Percentiles rank a stretch among this genome's conserved stretches.
These are phyloP conservation scores for Aspergillus novofumigatus DNA, from an alignment of 2,329 filamentous ascomycete species.

Conservation along the genomic window DNA sequence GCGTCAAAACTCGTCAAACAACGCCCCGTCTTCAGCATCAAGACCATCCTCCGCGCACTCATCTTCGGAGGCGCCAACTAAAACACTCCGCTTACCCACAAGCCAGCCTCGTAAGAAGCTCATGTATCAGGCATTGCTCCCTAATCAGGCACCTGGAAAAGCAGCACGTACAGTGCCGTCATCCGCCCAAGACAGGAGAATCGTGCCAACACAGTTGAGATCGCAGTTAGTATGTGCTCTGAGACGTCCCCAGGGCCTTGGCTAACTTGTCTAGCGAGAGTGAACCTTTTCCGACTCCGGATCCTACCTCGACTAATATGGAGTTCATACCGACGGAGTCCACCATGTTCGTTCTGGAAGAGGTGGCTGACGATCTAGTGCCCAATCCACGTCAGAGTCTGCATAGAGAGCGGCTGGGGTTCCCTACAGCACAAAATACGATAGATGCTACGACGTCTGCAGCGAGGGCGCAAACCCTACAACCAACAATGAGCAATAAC, in stretches of 20 bases:
- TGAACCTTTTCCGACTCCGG: neutral
- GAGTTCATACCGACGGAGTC: slow-evolving; percentile 27
- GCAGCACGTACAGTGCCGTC: slow-evolving; percentile 5
- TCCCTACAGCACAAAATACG: neutral
- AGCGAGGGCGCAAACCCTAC: neutral
- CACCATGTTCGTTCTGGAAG: slow-evolving; percentile 26
- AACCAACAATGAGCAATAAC: neutral
- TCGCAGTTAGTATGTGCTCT: slow-evolving; percentile 29
- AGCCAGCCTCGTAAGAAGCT: slow-evolving; percentile 41
- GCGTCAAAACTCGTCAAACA: neutral
- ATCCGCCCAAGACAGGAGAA: neutral
- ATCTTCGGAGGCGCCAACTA: slow-evolving; percentile 13
- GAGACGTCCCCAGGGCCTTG: neutral
- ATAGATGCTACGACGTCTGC: neutral
- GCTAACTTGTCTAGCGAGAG: slow-evolving; percentile 12
- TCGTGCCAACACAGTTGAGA: slow-evolving; percentile 1
- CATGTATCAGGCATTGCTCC: slow-evolving; percentile 39
- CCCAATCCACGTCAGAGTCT: neutral
- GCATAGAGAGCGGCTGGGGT: neutral
- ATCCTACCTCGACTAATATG: slow-evolving; percentile 10
- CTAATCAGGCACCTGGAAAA: slow-evolving; percentile 15
- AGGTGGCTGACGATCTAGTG: slow-evolving; percentile 14
- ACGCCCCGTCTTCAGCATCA: neutral
- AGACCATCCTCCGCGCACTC: neutral
- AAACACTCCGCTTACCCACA: slow-evolving; percentile 28